A percentile compares a stretch with the other conserved stretches of the same genome.
These are phyloP conservation scores for Symbiotaphrina buchneri DNA, from an alignment of 495 filamentous ascomycete species.

Conservation along the genomic window DNA sequence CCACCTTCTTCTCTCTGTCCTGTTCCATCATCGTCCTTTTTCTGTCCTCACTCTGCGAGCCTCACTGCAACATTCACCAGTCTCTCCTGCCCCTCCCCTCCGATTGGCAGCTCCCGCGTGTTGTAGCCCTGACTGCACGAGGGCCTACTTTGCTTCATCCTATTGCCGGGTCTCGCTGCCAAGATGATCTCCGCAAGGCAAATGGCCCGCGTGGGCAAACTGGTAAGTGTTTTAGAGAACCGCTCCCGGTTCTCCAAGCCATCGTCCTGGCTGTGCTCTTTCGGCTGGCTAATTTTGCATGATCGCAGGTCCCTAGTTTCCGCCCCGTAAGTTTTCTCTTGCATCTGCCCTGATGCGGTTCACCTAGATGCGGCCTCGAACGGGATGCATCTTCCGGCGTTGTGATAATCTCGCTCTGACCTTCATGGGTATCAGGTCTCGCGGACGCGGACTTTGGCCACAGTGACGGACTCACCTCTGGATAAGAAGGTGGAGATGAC, in stretches of 20 bases:
- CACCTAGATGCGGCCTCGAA: too few species aligned
- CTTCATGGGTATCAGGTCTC: constrained; percentile 15
- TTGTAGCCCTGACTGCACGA: too few species aligned
- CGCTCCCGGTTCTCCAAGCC: neutral
- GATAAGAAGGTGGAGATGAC: constrained; percentile 65
- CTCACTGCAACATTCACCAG: too few species aligned
- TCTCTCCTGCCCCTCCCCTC: too few species aligned
- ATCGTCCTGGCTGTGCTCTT: constrained; percentile 3
- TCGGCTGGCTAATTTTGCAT: constrained; percentile 10
- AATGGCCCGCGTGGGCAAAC: constrained; percentile 31
- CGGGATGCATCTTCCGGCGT: too few species aligned
- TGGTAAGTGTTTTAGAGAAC: constrained; percentile 19
- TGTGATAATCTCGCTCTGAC: neutral
- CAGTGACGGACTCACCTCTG: constrained; percentile 38
- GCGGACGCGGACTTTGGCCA: constrained; percentile 33
- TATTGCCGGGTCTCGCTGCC: constrained; percentile 5
- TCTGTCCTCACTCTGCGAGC: too few species aligned
- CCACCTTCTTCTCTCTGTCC: too few species aligned
- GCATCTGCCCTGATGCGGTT: too few species aligned
- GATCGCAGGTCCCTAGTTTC: constrained; percentile 22
- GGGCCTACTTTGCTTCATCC: too few species aligned
- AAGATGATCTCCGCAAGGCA: constrained; percentile 30
- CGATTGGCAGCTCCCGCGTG: too few species aligned
- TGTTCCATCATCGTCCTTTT: too few species aligned
- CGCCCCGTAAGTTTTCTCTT: constrained; percentile 26